Conservation (phyloP, 1,139 yeast genomes). For the Nematodospora anomalae region DNA sequence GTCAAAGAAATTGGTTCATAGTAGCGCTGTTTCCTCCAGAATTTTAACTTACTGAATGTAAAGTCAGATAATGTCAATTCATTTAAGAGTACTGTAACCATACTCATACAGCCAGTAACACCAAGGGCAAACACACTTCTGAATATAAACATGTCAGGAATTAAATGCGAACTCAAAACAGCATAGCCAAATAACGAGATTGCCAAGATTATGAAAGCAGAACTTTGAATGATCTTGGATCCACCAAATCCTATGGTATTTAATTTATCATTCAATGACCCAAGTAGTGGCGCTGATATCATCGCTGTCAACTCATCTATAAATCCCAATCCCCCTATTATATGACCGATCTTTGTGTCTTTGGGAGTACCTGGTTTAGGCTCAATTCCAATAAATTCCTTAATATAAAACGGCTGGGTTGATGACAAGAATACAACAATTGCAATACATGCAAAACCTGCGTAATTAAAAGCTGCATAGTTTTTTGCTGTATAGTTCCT, state of each 20-base stretch:
- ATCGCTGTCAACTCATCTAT: constrained; percentile 62
- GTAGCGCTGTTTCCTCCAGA: constrained; percentile 21
- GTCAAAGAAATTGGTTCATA: constrained; percentile 1
- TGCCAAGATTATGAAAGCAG: constrained; percentile 51
- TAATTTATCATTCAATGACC: constrained; percentile 57
- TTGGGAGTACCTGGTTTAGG: constrained; percentile 11
- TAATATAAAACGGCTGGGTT: constrained; percentile 66
- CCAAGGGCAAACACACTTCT: constrained; percentile 64
- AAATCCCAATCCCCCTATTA: constrained; percentile 62
- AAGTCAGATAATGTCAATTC: constrained; percentile 53
- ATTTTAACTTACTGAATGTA: constrained; percentile 24
- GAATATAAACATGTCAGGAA: constrained; percentile 51
- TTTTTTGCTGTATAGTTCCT: constrained; percentile 19
- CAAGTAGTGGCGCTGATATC: constrained; percentile 59
- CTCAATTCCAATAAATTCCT: constrained; percentile 51
- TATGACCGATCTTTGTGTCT: constrained; percentile 48
- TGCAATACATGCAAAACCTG: constrained; percentile 55
- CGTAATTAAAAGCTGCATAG: constrained; percentile 24
- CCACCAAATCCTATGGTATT: constrained; percentile 35
- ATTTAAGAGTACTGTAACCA: constrained; percentile 51
- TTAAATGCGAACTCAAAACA: constrained; percentile 20
- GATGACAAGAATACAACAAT: constrained; percentile 66
- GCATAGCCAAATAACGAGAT: constrained; percentile 53
- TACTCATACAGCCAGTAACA: constrained; percentile 50
- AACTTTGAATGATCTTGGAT: constrained; percentile 50